A percentile compares a stretch with the other conserved stretches of the same genome.
phyloP scores from a whole-genome alignment of 1,139 yeast species.

The Hyphopichia wangnamkhiaoensis region DNA sequence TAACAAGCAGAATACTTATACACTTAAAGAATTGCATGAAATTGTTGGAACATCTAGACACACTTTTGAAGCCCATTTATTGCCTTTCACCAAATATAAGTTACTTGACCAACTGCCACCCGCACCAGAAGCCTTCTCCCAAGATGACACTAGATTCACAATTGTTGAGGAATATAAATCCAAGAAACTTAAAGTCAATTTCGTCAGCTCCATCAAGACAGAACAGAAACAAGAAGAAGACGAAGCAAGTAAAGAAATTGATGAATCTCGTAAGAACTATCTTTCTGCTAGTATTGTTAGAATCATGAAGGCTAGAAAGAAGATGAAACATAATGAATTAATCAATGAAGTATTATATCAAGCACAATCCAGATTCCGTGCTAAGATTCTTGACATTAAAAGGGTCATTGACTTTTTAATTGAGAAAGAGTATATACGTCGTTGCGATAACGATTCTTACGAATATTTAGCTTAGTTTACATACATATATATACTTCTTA shows the following conservation, averaged over 20 bases:
- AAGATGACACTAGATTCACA: conserved; percentile 63
- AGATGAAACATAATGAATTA: conserved; percentile 73
- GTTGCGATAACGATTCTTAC: conserved; percentile 75
- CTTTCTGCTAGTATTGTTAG: conserved; percentile 93
- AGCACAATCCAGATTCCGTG: conserved; percentile 80
- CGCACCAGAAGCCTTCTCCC: conserved; percentile 47
- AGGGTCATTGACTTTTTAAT: conserved; percentile 82
- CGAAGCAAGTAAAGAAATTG: conserved; percentile 82
- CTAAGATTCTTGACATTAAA: conserved; percentile 83
- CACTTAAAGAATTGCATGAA: conserved; percentile 61
- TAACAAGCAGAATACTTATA: conserved; percentile 62
- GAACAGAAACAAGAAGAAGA: conserved; percentile 79
- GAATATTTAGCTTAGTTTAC: conserved; percentile 66
- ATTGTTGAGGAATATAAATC: conserved; percentile 83
- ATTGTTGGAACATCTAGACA: conserved; percentile 69
- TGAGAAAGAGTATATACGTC: conserved; percentile 80
- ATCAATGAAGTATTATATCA: conserved; percentile 90
- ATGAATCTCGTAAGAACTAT: conserved; percentile 82
- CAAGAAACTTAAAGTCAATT: conserved; percentile 80
- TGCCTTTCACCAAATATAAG: conserved; percentile 78
- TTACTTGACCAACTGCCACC: conserved; percentile 67
- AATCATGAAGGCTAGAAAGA: conserved; percentile 92
- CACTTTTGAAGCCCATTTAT: conserved; percentile 70
- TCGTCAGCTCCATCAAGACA: conserved; percentile 77
- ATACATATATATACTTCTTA: conserved; percentile 4